Conservation (phyloP, 1,284 basidiomycete genomes). For the Malassezia cuniculi region DNA sequence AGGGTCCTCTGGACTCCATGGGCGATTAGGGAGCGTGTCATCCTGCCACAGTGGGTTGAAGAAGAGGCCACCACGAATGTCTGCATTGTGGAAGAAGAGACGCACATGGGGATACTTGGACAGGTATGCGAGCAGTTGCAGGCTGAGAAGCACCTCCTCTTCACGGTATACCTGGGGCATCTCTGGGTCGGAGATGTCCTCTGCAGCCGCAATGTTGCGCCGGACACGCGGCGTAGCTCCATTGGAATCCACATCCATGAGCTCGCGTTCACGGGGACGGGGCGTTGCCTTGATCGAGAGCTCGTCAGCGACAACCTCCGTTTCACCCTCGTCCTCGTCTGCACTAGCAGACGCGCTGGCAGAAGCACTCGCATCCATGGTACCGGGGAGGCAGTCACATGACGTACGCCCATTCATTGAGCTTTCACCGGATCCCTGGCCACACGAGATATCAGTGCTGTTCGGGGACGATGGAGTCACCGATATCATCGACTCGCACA, state of each 20-base stretch:
- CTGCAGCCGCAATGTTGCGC: constrained; percentile 24
- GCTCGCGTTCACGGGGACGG: neutral
- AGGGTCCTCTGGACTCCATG: constrained; percentile 31
- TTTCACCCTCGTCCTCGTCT: constrained; percentile 36
- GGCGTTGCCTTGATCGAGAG: constrained; percentile 16
- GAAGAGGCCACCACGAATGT: constrained; percentile 22
- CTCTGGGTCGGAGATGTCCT: no score
- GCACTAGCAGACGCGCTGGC: constrained; percentile 29
- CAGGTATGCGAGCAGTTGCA: constrained; percentile 88
- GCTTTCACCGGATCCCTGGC: neutral
- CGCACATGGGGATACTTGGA: constrained; percentile 96
- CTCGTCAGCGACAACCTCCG: constrained; percentile 36
- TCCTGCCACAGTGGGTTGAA: constrained; percentile 23
- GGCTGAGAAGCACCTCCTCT: constrained; percentile 77
- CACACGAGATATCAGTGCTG: neutral
- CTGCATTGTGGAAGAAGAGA: constrained; percentile 68
- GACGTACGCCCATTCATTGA: neutral
- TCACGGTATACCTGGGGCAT: constrained; percentile 76
- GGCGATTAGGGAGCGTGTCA: constrained; percentile 25
- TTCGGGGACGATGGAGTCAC: no score
- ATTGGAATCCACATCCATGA: neutral
- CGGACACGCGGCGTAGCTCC: neutral
- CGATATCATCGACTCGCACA: no score
- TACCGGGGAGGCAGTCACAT: no score
- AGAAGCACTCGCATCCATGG: no score